A percentile compares a stretch with the other conserved stretches of the same genome.
phyloP scores from a whole-genome alignment of 2,329 filamentous ascomycete genomes.

The Ceratocystiopsis sp. region DNA sequence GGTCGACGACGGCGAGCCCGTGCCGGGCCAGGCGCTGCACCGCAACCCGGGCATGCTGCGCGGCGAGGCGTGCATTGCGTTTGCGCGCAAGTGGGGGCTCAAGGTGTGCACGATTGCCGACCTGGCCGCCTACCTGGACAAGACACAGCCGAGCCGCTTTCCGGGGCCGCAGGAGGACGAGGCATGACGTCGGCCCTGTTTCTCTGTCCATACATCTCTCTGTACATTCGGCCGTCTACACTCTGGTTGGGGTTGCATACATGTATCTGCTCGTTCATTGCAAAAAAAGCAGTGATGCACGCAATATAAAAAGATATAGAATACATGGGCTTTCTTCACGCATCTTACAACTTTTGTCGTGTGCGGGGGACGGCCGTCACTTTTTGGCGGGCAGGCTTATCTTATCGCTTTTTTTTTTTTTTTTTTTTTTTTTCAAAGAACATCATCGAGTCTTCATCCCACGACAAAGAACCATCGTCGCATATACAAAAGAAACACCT shows the following conservation, averaged over 20 bases:
- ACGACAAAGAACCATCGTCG: too few species aligned
- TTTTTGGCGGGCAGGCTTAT: too few species aligned
- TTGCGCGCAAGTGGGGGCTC: slow-evolving; percentile 75
- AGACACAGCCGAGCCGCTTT: slow-evolving; percentile 40
- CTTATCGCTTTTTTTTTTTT: too few species aligned
- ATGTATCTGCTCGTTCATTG: too few species aligned
- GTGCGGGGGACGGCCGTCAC: too few species aligned
- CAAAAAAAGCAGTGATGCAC: neutral
- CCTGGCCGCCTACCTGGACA: slow-evolving; percentile 63
- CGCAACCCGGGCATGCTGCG: slow-evolving; percentile 74
- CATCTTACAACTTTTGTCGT: too few species aligned
- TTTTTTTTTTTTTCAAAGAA: too few species aligned
- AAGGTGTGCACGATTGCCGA: slow-evolving; percentile 94
- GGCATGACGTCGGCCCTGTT: neutral
- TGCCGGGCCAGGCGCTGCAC: slow-evolving; percentile 49
- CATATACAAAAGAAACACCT: too few species aligned
- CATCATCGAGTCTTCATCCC: too few species aligned
- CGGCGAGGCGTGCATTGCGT: slow-evolving; percentile 70
- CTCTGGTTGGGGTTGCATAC: too few species aligned
- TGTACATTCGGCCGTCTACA: neutral
- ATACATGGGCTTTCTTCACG: too few species aligned
- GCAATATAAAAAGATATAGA: too few species aligned
- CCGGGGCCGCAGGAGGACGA: slow-evolving; percentile 9
- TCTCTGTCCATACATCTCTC: neutral
- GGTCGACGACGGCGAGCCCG: slow-evolving; percentile 66